Evolutionary conservation across 495 filamentous ascomycete genomes (phyloP).

Genomic region (Neurospora sp.): DNA sequence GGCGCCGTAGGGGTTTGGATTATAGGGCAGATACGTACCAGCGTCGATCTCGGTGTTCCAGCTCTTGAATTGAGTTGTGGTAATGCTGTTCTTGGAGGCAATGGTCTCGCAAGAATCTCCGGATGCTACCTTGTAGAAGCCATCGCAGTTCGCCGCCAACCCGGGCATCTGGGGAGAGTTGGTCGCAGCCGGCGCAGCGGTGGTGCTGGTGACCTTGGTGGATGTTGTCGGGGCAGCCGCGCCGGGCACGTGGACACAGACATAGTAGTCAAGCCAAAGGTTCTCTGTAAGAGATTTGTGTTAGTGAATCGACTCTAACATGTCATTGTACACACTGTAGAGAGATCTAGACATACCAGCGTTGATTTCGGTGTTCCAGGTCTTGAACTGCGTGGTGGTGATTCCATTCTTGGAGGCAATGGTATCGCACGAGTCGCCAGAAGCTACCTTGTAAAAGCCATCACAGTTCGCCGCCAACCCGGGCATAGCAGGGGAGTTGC

Average conservation of each 20-base stretch:
- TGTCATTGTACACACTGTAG: too few relatives aligned
- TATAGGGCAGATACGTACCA: slow-evolving; percentile 23
- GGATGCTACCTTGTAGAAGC: slow-evolving; percentile 28
- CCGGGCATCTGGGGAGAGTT: slow-evolving; percentile 22
- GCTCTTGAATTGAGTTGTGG: slow-evolving; percentile 15
- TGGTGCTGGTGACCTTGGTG: too few relatives aligned
- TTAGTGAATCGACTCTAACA: too few relatives aligned
- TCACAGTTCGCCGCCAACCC: slow-evolving; percentile 30
- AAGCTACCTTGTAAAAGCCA: slow-evolving; percentile 28
- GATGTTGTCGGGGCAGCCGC: too few relatives aligned
- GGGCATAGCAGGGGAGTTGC: slow-evolving; percentile 19
- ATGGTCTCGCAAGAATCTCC: slow-evolving; percentile 35
- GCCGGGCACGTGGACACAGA: too few relatives aligned
- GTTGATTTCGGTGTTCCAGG: slow-evolving; percentile 32
- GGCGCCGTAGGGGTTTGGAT: slow-evolving; percentile 16
- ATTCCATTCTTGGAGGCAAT: slow-evolving; percentile 24
- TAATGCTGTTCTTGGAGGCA: slow-evolving; percentile 18
- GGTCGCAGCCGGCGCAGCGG: neutral
- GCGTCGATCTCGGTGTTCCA: slow-evolving; percentile 31
- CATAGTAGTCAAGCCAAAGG: too few relatives aligned
- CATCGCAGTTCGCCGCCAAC: slow-evolving; percentile 27
- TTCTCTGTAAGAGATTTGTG: too few relatives aligned
- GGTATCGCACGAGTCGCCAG: slow-evolving; percentile 32
- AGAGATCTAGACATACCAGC: neutral
- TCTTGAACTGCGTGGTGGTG: slow-evolving; percentile 17